These are phyloP conservation scores for Protostelium mycophagum DNA, from an alignment of 78 protist genomes.

Conservation along the genomic window DNA sequence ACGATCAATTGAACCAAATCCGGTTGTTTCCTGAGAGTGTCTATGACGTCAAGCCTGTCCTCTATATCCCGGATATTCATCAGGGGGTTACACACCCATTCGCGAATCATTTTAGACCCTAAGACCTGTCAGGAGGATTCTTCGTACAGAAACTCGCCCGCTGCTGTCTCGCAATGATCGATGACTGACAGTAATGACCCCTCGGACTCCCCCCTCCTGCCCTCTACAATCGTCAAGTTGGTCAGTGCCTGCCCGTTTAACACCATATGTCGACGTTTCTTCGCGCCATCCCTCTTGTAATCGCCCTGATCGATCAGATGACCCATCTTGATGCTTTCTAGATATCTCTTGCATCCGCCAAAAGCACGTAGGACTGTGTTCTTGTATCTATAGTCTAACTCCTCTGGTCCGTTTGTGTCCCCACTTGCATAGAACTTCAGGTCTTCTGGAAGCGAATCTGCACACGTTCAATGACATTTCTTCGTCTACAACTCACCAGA, in stretches of 20 bases:
- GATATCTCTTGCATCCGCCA: background rate
- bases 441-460: background rate
- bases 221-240: background rate
- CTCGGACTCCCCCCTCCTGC: background rate
- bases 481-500: background rate
- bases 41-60: background rate
- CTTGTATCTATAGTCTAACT: background rate
- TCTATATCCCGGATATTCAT: background rate
- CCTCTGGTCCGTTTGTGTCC: no score
- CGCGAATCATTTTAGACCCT: background rate
- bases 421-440: no score
- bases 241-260: background rate
- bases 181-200: background rate
- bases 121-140: background rate
- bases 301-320: background rate
- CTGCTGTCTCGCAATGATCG: background rate
- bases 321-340: background rate
- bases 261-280: background rate
- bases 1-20: background rate
- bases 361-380: background rate
- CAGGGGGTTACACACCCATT: background rate
- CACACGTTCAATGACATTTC: background rate
- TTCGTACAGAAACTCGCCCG: background rate
- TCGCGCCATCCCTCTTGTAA: background rate
- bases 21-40: background rate